Evolutionary conservation across 1,284 basidiomycete species (phyloP).

Genomic region (Leccinum pachyderme): DNA sequence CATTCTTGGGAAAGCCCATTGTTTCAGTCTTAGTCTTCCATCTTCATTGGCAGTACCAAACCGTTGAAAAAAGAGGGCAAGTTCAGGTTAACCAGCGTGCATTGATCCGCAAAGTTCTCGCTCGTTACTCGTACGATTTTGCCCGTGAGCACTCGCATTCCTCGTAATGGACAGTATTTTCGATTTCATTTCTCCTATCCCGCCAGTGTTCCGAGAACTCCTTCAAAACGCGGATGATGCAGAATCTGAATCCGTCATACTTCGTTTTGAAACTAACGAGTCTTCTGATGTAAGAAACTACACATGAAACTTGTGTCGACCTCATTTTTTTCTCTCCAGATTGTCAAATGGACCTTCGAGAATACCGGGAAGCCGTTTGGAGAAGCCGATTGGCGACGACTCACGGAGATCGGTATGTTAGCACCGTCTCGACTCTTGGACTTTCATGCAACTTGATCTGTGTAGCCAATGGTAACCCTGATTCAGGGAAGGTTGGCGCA

Average conservation of each 20-base stretch:
- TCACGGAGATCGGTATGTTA: slow-evolving; percentile 78
- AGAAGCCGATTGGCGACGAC: slow-evolving; percentile 79
- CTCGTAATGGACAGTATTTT: background rate
- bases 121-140: slow-evolving; percentile 81
- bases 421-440: background rate
- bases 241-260: slow-evolving; percentile 74
- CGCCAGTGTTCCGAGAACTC: slow-evolving; percentile 80
- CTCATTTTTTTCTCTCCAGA: slow-evolving; percentile 34
- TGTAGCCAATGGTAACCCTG: slow-evolving; percentile 75
- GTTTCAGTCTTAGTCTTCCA: background rate
- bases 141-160: slow-evolving; percentile 41
- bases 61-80: slow-evolving; percentile 45
- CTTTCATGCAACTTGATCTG: slow-evolving; percentile 20
- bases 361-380: slow-evolving; percentile 85
- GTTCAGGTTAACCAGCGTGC: slow-evolving; percentile 94
- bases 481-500: slow-evolving; percentile 56
- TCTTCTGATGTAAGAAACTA: background rate
- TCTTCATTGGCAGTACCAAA: slow-evolving; percentile 35
- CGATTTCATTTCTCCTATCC: background rate
- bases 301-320: background rate
- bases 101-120: slow-evolving; percentile 90
- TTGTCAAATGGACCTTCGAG: slow-evolving; percentile 75
- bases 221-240: slow-evolving; percentile 95
- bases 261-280: slow-evolving; percentile 60
- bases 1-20: background rate